Percentiles rank a stretch among this genome's conserved stretches.
Conservation (phyloP, 2,329 filamentous ascomycete species). For the Tolypocladium inflatum region DNA sequence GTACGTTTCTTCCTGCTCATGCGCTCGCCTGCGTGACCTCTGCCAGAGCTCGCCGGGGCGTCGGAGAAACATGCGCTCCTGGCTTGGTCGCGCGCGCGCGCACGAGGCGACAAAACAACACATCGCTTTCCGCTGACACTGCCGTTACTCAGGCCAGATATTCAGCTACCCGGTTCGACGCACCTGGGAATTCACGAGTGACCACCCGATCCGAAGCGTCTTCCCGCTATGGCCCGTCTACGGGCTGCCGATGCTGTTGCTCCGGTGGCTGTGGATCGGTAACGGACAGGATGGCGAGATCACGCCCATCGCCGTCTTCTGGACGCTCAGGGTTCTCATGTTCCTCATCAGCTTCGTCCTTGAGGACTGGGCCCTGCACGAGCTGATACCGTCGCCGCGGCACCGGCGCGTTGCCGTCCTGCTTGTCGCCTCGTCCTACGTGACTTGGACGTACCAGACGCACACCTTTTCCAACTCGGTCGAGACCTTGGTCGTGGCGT, state of each 20-base stretch:
- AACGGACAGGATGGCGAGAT: slow-evolving; percentile 68
- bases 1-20: slow-evolving; percentile 41
- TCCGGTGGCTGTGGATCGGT: slow-evolving; percentile 88
- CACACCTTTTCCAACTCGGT: slow-evolving; percentile 98
- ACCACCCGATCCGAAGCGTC: slow-evolving; percentile 83
- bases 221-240: slow-evolving; percentile 96
- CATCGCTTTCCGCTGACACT: background rate
- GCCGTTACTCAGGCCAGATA: slow-evolving; percentile 58
- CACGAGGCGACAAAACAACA: background rate
- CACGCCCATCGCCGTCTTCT: slow-evolving; percentile 80
- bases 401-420: slow-evolving; percentile 66
- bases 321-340: slow-evolving; percentile 81
- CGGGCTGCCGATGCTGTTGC: slow-evolving; percentile 82
- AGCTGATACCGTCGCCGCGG: slow-evolving; percentile 69
- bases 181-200: slow-evolving; percentile 94
- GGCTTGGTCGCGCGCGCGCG: background rate
- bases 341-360: slow-evolving; percentile 92
- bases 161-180: slow-evolving; percentile 83
- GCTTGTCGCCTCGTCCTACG: slow-evolving; percentile 89
- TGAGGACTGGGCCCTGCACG: slow-evolving; percentile 94
- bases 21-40: background rate
- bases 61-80: background rate
- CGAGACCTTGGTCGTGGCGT: slow-evolving; percentile 85
- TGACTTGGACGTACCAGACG: slow-evolving; percentile 97
- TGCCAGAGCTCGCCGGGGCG: background rate